Conservation (phyloP, 2,329 filamentous ascomycete species). For the Monilinia vaccinii-corymbosi region DNA sequence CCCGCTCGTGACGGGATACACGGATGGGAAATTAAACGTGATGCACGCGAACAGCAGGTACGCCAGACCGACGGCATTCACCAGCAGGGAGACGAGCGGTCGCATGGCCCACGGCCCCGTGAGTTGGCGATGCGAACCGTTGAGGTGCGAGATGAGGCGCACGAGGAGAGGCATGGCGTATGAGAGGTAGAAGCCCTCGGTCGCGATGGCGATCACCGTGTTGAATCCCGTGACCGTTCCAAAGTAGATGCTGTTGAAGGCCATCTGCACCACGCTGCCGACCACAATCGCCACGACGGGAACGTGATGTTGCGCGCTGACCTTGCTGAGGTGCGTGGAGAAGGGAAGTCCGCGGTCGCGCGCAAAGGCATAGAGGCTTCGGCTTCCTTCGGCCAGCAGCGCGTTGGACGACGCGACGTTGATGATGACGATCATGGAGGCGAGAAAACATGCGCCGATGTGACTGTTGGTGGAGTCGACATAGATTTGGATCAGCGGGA, state of each 20-base stretch:
- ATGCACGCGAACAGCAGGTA: slow-evolving; percentile 46
- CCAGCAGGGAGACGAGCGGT: slow-evolving; percentile 27
- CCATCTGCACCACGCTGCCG: slow-evolving; percentile 40
- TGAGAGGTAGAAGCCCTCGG: slow-evolving; percentile 49
- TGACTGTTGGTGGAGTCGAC: slow-evolving; percentile 36
- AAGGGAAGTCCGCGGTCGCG: slow-evolving; percentile 46
- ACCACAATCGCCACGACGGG: slow-evolving; percentile 42
- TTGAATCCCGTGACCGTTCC: slow-evolving; percentile 45
- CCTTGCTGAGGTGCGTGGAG: slow-evolving; percentile 36
- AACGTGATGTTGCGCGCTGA: slow-evolving; percentile 37
- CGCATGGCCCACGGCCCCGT: slow-evolving; percentile 35
- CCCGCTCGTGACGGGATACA: slow-evolving; percentile 40
- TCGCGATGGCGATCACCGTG: slow-evolving; percentile 47
- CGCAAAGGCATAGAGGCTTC: slow-evolving; percentile 38
- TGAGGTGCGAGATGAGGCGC: slow-evolving; percentile 39
- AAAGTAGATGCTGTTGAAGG: slow-evolving; percentile 46
- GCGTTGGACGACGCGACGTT: slow-evolving; percentile 34
- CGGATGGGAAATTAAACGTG: slow-evolving; percentile 46
- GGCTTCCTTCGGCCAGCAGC: slow-evolving; percentile 30
- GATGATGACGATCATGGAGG: slow-evolving; percentile 36
- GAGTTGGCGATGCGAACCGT: slow-evolving; percentile 31
- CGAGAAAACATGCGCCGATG: slow-evolving; percentile 39
- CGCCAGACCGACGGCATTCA: slow-evolving; percentile 42
- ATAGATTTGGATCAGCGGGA: slow-evolving; percentile 44
- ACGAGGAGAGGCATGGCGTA: slow-evolving; percentile 46